These are phyloP conservation scores for Arthonia radiata DNA, from an alignment of 495 filamentous ascomycete species.

Conservation along the genomic window DNA sequence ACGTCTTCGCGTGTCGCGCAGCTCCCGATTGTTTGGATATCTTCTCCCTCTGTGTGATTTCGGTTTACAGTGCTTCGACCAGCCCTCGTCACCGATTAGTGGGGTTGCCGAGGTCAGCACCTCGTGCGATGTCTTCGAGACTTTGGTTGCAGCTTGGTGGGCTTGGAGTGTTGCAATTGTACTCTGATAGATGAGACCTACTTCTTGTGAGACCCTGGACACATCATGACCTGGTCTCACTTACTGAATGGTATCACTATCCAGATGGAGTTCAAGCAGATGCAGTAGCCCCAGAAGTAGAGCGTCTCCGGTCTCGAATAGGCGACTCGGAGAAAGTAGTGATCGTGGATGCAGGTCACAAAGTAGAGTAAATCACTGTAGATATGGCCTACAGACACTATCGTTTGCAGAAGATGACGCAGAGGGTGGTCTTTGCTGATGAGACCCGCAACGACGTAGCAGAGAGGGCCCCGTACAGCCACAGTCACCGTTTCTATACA, in stretches of 20 bases:
- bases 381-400: constrained; percentile 56
- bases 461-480: constrained; percentile 59
- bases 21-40: too few relatives aligned
- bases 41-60: too few relatives aligned
- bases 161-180: too few relatives aligned
- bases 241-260: constrained; percentile 37
- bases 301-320: constrained; percentile 54
- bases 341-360: constrained; percentile 48
- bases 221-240: too few relatives aligned
- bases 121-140: too few relatives aligned
- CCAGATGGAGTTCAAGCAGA: constrained; percentile 73
- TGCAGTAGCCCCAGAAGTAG: constrained; percentile 79
- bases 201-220: too few relatives aligned
- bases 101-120: too few relatives aligned
- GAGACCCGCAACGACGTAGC: constrained; percentile 34
- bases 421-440: constrained; percentile 32
- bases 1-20: too few relatives aligned
- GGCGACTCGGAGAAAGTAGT: constrained; percentile 25
- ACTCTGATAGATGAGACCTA: too few relatives aligned
- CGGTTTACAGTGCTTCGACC: too few relatives aligned
- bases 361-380: constrained; percentile 78
- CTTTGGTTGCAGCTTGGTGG: too few relatives aligned
- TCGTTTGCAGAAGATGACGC: constrained; percentile 44
- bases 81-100: too few relatives aligned
- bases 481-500: constrained; percentile 67